Percentiles rank a stretch among this genome's conserved stretches.
phyloP scores from a whole-genome alignment of 1,284 basidiomycete species.

The Xerocomus minutiporus region DNA sequence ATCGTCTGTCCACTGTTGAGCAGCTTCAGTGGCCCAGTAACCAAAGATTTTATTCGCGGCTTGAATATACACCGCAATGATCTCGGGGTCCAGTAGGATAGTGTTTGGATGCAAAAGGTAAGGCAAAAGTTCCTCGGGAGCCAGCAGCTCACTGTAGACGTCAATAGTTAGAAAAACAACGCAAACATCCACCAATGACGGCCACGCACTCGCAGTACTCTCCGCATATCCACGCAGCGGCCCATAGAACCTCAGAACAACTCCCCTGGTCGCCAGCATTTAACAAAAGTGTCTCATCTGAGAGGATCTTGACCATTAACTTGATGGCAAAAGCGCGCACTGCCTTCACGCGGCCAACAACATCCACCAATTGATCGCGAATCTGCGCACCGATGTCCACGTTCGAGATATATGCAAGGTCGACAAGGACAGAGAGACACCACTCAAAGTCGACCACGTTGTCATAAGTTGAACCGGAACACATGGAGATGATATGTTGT shows the following conservation, averaged over 20 bases:
- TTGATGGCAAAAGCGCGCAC: conserved; percentile 77
- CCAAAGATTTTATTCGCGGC: conserved; percentile 86
- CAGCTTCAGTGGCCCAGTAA: conserved; percentile 71
- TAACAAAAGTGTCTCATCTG: conserved; percentile 68
- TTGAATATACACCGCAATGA: conserved; percentile 76
- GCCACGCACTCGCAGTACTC: conserved; percentile 79
- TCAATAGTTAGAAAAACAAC: conserved; percentile 7
- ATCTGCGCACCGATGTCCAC: conserved; percentile 74
- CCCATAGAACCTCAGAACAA: conserved; percentile 82
- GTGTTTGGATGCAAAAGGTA: conserved; percentile 63
- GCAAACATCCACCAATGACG: not conserved
- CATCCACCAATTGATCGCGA: conserved; percentile 81
- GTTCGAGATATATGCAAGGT: conserved; percentile 81
- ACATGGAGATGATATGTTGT: conserved; percentile 78
- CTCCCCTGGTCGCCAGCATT: conserved; percentile 58
- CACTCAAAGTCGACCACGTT: conserved; percentile 93
- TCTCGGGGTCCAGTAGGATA: conserved; percentile 52
- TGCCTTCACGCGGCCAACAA: conserved; percentile 77
- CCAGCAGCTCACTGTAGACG: conserved; percentile 56
- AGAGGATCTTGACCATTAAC: conserved; percentile 74
- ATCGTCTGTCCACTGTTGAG: conserved; percentile 72
- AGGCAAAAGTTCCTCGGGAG: conserved; percentile 65
- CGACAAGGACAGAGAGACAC: conserved; percentile 91
- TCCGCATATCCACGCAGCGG: conserved; percentile 93
- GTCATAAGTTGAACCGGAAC: conserved; percentile 78